A percentile compares a stretch with the other conserved stretches of the same genome.
phyloP scores from a whole-genome alignment of 805 yeast species.

The Schwanniomyces occidentalis region DNA sequence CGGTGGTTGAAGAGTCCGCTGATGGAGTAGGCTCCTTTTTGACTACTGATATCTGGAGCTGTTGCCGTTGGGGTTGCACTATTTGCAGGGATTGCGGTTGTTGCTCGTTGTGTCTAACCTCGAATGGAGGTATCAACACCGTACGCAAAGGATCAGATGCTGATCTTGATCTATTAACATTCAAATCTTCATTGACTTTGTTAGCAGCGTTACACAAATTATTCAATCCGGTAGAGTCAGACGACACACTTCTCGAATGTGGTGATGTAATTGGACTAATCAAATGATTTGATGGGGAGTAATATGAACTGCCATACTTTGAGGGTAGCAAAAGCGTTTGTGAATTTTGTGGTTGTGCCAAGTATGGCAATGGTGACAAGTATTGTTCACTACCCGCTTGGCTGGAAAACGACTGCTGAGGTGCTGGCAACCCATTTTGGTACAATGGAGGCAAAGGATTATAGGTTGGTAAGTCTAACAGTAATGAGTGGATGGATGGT shows the following conservation, averaged over 20 bases:
- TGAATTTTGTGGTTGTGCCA: constrained; percentile 4
- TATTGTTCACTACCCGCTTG: constrained; percentile 2
- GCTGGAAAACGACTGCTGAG: not conserved
- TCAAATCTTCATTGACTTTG: too few species aligned
- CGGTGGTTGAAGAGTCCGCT: too few species aligned
- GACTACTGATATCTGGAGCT: too few species aligned
- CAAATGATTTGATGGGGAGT: constrained; percentile 1
- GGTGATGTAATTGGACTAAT: constrained; percentile 19
- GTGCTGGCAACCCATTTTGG: constrained; percentile 1
- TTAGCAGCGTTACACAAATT: too few species aligned
- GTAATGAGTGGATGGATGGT: constrained; percentile 37
- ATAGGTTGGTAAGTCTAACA: constrained; percentile 31
- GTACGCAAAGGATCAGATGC: constrained; percentile 11
- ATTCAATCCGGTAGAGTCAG: not conserved
- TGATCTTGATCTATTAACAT: constrained; percentile 11
- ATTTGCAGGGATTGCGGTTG: too few species aligned
- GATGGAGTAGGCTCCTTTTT: too few species aligned
- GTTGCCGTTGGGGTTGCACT: too few species aligned
- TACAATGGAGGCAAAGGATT: constrained; percentile 6
- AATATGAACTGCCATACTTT: not conserved
- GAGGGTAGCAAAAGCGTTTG: not conserved
- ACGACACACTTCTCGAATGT: constrained; percentile 6
- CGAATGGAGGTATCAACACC: not conserved
- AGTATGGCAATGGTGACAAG: constrained; percentile 3
- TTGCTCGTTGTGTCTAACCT: too few species aligned